Percentiles rank a stretch among this genome's conserved stretches.
Evolutionary conservation across 139 green algal species (phyloP).

Genomic region (Chlorella ohadii): DNA sequence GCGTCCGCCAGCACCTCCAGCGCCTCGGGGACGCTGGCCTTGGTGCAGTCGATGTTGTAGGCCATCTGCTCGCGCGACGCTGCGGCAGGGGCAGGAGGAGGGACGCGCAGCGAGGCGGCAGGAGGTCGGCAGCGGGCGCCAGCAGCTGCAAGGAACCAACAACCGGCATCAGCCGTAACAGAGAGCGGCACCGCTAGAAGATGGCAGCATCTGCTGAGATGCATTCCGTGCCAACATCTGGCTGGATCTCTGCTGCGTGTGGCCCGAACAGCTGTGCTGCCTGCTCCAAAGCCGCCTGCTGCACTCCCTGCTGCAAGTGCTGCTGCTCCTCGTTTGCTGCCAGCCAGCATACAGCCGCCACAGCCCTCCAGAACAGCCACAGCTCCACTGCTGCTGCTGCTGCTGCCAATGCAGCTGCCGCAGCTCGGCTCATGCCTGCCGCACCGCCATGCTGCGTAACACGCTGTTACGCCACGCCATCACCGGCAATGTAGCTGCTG

Average conservation of each 20-base stretch:
- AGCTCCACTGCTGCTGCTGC: neutral
- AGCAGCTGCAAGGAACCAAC: too few species aligned
- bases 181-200: too few species aligned
- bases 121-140: neutral
- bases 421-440: neutral
- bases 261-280: neutral
- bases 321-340: neutral
- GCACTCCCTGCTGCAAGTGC: neutral
- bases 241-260: neutral
- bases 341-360: too few species aligned
- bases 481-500: too few species aligned
- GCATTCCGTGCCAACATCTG: too few species aligned
- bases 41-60: conserved; percentile 92
- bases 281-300: neutral
- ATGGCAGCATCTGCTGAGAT: neutral
- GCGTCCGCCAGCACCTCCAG: conserved; percentile 93
- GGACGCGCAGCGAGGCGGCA: neutral
- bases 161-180: neutral
- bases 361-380: neutral
- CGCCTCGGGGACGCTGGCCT: conserved; percentile 78
- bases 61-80: conserved; percentile 68
- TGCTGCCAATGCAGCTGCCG: neutral
- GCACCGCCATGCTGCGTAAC: too few species aligned
- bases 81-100: neutral
- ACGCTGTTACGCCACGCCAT: too few species aligned